Evolutionary conservation across 2,329 filamentous ascomycete genomes (phyloP), one percentile per base, ranked within the genome.

Genomic region (Claviceps sp.): DNA sequence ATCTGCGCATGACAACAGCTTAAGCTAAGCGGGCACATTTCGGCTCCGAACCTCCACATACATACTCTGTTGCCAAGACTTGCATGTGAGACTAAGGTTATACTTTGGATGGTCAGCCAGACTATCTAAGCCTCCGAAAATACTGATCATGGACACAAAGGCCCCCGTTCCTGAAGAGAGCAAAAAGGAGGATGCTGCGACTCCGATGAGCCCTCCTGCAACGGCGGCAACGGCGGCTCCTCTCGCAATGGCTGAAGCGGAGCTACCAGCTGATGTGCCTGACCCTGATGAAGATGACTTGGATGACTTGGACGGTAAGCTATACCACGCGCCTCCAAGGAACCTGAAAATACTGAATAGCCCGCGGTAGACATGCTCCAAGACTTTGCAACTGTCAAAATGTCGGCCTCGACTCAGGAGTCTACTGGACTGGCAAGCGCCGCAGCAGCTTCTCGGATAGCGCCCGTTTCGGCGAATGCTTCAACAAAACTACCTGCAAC

Each of bases 201-300:
- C 58, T 49, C 60, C 58, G 50, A 34, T 56, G 34, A 50, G 45
- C 20, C 48, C 51, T 13, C 52, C 54, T 26, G 48, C 54, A 45
- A 51, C 52, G 20, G 44, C 50, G 16, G 51, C 52, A 46, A 47
- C 55, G 13, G 24, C 24, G 5, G 24, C 26, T 13, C 47, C 54
- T 14, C 26, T 26, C 30, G 22, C 43, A 30, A 30, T 16, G 22
- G 22, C 44, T 37, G 53, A 37, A 22, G 44, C 37, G 9, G 37
- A 54, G 18, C 41, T 37, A 40, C 51, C 42, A 4, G 42, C 49
- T 9, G 49, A 85, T 58, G 82, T 85, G 16, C 84, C 89, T 20
- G 91, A 96, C 62, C 91, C 90, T 6, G 91, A 97, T 58, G 90
- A 95, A 68, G 93, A 93, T 67, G 87, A 93, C 59, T 72, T 93